phyloP scores from a whole-genome alignment of 2,329 filamentous ascomycete species.

The Alternaria sp. region DNA sequence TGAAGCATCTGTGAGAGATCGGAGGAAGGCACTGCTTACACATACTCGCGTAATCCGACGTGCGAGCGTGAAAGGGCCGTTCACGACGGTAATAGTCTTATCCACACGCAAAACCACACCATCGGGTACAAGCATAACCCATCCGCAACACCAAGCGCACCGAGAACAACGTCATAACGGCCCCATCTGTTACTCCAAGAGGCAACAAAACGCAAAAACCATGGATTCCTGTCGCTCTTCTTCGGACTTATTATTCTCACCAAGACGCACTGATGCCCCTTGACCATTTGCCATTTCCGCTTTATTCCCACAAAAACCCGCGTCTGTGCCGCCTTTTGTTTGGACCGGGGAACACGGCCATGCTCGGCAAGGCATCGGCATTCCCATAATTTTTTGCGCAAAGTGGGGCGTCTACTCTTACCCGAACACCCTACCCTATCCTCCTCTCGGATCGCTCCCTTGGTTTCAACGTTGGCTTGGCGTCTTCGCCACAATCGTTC shows the following conservation, averaged over 20 bases:
- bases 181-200: background rate
- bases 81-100: background rate
- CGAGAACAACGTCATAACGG: background rate
- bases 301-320: background rate
- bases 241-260: slow-evolving; percentile 12
- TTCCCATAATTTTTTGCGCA: background rate
- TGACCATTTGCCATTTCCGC: background rate
- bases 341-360: background rate
- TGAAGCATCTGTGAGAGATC: background rate
- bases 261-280: background rate
- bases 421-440: background rate
- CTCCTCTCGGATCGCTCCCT: background rate
- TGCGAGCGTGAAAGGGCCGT: background rate
- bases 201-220: slow-evolving; percentile 3
- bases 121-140: background rate
- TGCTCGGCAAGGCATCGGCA: background rate
- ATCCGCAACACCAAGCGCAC: background rate
- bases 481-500: background rate
- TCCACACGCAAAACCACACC: background rate
- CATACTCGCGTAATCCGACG: background rate
- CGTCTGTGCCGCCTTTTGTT: background rate
- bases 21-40: background rate
- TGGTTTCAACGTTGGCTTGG: background rate
- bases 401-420: background rate
- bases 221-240: slow-evolving; percentile 11